Base-by-base conservation (phyloP, 306 rosid genomes). In the Ormosia emarginata region DNA sequence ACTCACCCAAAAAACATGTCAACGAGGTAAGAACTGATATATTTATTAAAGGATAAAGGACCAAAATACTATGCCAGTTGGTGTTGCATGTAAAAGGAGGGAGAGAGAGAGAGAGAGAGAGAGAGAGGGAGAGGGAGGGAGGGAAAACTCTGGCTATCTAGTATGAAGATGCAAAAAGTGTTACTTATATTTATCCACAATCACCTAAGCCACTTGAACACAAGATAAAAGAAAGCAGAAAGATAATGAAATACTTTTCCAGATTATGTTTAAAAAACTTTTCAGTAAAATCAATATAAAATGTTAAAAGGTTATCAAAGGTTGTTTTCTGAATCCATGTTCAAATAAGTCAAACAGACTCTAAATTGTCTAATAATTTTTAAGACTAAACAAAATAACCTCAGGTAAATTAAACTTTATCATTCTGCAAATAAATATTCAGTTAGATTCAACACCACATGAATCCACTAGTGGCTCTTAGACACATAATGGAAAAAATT, bases 1-100 rank as follows among this genome's bases (percentile, higher is more conserved):
- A 85, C 18, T 69, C 73, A 67, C 30, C 78, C 69, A 65, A 32
- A 43, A 29, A 74, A 24, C 40, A 55, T 30, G 62, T 78, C 73
- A 75, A 36, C 39, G 59, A 66, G 15, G 52, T 39, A 43, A 32
- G 37, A 67, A 62, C 29, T n/a, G 8, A 4, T 12, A 57, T 39
- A 66, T 44, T 50, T 58, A 52, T n/a, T 30, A 12, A 63, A 63
- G 53, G 40, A 62, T 55, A 18, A 64, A 18, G 24, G 50, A 70
- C 34, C 29, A 71, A 74, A 40, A n/a, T 24, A 15, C 50, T 9
- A 10, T 39, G 52, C 18, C 56, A 74, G 44, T 17, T 17, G 69
- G 47, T 10, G 49, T 37, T 75, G 79, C 66, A 49, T 52, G 44
- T 18, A n/a, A 49, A 69, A 73, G 57, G 11, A 29, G 18, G 1